phyloP scores from a whole-genome alignment of 495 filamentous ascomycete genomes.

The Podospora fimiseda region DNA sequence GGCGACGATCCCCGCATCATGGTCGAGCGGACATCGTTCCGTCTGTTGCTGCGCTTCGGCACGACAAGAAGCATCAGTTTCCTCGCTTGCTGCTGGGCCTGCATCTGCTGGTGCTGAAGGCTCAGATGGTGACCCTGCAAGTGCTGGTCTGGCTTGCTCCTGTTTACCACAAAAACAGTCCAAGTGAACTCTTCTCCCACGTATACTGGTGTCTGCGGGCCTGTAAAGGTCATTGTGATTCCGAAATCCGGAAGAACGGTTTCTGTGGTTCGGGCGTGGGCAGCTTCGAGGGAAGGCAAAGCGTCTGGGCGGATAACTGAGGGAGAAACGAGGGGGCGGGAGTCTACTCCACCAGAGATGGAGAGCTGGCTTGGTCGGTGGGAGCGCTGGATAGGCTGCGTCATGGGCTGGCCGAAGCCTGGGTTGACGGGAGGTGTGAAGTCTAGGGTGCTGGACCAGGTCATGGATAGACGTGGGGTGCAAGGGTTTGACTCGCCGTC shows the following conservation, averaged over 20 bases:
- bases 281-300: constrained; percentile 47
- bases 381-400: constrained; percentile 56
- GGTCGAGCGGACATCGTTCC: constrained; percentile 11
- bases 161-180: constrained; percentile 86
- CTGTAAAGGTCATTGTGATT: constrained; percentile 66
- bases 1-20: constrained; percentile 2
- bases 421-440: constrained; percentile 65
- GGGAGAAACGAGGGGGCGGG: constrained; percentile 37
- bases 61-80: constrained; percentile 78
- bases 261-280: constrained; percentile 39
- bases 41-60: constrained; percentile 62
- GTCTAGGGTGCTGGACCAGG: constrained; percentile 77
- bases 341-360: constrained; percentile 39
- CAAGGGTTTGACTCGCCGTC: constrained; percentile 43
- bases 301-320: constrained; percentile 46
- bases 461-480: constrained; percentile 66
- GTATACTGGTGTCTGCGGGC: constrained; percentile 44
- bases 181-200: constrained; percentile 78
- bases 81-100: constrained; percentile 41
- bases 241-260: constrained; percentile 53
- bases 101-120: constrained; percentile 7
- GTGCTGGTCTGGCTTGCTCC: constrained; percentile 33
- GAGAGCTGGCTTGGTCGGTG: constrained; percentile 58
- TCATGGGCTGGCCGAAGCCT: constrained; percentile 44
- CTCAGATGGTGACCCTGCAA: background rate